phyloP scores from a whole-genome alignment of 768 basidiomycete species.

The Boletus rubroflammeus region DNA sequence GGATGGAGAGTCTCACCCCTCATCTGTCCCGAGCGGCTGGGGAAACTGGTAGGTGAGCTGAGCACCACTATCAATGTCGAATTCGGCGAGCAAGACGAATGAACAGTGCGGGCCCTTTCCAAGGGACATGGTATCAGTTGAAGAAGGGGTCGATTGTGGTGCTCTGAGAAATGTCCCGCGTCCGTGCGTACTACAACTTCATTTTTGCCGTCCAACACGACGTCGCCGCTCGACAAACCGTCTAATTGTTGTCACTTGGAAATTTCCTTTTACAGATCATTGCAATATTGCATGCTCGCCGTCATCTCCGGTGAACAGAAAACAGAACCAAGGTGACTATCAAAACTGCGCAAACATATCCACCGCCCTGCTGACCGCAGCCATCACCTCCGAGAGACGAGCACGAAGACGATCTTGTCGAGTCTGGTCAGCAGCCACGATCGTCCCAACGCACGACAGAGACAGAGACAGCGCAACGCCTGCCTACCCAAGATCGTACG shows the following conservation, averaged over 20 bases:
- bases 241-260: conserved; percentile 9
- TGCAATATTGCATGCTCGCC: not conserved
- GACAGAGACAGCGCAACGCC: not conserved
- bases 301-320: not conserved
- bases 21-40: conserved; percentile 89
- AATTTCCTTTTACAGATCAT: conserved; percentile 29
- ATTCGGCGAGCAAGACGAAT: conserved; percentile 96
- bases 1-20: conserved; percentile 57
- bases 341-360: conserved; percentile 21
- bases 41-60: conserved; percentile 96
- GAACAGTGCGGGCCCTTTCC: conserved; percentile 76
- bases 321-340: not conserved
- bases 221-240: conserved; percentile 9
- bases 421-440: conserved; percentile 13
- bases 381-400: conserved; percentile 26
- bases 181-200: conserved; percentile 2
- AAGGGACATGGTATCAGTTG: conserved; percentile 42
- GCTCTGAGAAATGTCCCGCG: conserved; percentile 7
- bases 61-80: conserved; percentile 94
- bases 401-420: conserved; percentile 22
- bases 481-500: conserved; percentile 24
- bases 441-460: not conserved
- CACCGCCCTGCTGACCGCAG: conserved; percentile 25
- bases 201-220: conserved; percentile 11
- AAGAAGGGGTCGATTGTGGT: not conserved